Conservation (phyloP, 306 rosid genomes). For the Astragalus glycyphyllos region DNA sequence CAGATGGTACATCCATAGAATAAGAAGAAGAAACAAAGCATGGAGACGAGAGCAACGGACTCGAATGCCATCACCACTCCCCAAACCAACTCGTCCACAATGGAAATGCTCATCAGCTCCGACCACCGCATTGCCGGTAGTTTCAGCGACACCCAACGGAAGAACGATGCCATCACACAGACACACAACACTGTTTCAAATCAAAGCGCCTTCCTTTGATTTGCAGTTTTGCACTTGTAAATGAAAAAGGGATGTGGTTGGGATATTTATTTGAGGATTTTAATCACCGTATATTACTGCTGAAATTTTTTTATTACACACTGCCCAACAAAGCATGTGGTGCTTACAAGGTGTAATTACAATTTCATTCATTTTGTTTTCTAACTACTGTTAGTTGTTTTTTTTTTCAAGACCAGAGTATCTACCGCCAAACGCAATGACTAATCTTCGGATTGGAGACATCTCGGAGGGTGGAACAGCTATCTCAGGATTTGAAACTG, state of each 20-base stretch:
- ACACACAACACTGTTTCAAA: neutral
- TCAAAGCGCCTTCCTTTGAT: neutral
- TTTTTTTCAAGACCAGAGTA: no score
- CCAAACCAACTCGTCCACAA: slow-evolving; percentile 82
- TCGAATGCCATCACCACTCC: slow-evolving; percentile 72
- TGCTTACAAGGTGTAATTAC: no score
- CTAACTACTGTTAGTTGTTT: no score
- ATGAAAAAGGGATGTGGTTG: neutral
- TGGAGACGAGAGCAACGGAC: slow-evolving; percentile 73
- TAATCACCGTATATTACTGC: no score
- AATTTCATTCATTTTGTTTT: no score
- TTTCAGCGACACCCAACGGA: slow-evolving; percentile 7
- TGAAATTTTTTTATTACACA: no score
- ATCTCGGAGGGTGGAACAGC: no score
- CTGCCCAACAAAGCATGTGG: no score
- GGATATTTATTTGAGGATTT: neutral
- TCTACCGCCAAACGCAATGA: no score
- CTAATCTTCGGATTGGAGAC: no score
- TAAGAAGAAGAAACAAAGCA: slow-evolving; percentile 84
- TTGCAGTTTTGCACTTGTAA: neutral
- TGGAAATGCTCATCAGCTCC: slow-evolving; percentile 49
- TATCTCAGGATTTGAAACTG: no score
- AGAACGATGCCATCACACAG: neutral
- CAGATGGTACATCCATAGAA: slow-evolving; percentile 85
- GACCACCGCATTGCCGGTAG: slow-evolving; percentile 38